Conservation (phyloP, 169 alveolate genomes). For the Theileria parva region DNA sequence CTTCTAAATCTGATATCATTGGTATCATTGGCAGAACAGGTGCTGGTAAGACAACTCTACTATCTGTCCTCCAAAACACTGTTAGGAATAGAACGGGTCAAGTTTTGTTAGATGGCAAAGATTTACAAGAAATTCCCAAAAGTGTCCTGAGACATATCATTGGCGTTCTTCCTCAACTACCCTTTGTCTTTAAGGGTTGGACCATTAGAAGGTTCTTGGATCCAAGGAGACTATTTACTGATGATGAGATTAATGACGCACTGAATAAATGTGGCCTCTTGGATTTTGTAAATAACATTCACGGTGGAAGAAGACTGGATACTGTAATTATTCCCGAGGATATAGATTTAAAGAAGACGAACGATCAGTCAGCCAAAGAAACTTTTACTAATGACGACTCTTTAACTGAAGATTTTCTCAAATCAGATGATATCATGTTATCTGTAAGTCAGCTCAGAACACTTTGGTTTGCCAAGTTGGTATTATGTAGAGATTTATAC, state of each 20-base stretch:
- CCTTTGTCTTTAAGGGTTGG: constrained; percentile 66
- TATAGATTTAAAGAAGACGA: too few species aligned
- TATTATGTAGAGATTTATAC: constrained; percentile 69
- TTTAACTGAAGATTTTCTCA: not conserved
- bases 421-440: not conserved
- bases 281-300: constrained; percentile 30
- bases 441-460: constrained; percentile 68
- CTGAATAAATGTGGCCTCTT: constrained; percentile 52
- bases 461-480: constrained; percentile 71
- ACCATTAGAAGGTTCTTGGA: constrained; percentile 62
- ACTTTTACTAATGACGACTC: not conserved
- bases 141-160: constrained; percentile 24
- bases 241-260: constrained; percentile 38
- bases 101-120: too few species aligned
- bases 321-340: constrained; percentile 30
- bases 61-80: too few species aligned
- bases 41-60: too few species aligned
- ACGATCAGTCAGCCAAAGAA: not conserved
- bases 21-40: too few species aligned
- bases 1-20: too few species aligned
- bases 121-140: not conserved
- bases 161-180: constrained; percentile 62
- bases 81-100: too few species aligned
- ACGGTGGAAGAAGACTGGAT: constrained; percentile 33
- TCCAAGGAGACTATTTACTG: constrained; percentile 58